Percentiles rank a stretch among this genome's conserved stretches.
Conservation (phyloP, 2,329 filamentous ascomycete species). For the Plectosphaerella sp. region DNA sequence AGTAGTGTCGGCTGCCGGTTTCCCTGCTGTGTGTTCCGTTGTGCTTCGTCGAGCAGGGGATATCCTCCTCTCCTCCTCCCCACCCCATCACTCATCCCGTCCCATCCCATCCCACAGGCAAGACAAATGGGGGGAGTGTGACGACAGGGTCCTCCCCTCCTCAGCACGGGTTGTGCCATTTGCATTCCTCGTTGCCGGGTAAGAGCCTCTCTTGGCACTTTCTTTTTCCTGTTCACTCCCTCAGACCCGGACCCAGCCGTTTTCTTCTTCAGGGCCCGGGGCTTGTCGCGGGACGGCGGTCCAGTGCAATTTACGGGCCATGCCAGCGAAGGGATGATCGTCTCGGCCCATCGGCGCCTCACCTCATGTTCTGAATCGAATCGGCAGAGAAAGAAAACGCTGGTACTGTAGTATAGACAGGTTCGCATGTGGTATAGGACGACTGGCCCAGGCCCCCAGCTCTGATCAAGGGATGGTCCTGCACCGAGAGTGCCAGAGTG, state of each 20-base stretch:
- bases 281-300: neutral
- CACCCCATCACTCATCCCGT: neutral
- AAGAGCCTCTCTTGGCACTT: neutral
- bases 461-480: too few species aligned
- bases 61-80: neutral
- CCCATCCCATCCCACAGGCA: neutral
- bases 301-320: neutral
- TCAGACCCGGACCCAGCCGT: neutral
- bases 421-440: too few species aligned
- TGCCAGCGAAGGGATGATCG: neutral
- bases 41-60: too few species aligned
- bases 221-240: neutral
- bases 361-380: too few species aligned
- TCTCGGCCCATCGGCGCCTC: neutral
- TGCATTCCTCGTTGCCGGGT: slow-evolving; percentile 4
- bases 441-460: too few species aligned
- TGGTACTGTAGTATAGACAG: too few species aligned
- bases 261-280: neutral
- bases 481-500: too few species aligned
- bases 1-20: too few species aligned
- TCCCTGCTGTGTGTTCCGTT: too few species aligned
- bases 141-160: slow-evolving; percentile 2
- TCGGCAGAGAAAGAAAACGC: too few species aligned
- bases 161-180: neutral
- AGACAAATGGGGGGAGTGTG: neutral